Conservation (phyloP, 768 basidiomycete genomes). For the Sporobolomyces phaffii region DNA sequence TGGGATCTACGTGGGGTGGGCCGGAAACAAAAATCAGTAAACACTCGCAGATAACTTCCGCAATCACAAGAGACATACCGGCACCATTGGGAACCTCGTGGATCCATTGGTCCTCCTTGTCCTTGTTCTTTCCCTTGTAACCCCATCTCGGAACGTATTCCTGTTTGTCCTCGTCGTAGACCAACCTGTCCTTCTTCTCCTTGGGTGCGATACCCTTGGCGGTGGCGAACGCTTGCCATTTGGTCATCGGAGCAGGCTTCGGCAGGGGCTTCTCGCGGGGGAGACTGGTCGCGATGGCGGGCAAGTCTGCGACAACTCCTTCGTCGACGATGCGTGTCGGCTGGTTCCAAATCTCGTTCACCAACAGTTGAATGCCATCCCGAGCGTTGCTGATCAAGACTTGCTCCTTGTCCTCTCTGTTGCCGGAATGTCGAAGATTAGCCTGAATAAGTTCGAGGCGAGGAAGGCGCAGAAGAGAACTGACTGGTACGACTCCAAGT, state of each 20-base stretch:
- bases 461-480: too few species aligned
- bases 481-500: conserved; percentile 75
- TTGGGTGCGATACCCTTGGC: conserved; percentile 83
- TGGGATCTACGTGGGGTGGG: conserved; percentile 55
- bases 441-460: too few species aligned
- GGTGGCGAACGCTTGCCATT: conserved; percentile 93
- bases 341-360: conserved; percentile 72
- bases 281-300: conserved; percentile 65
- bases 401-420: conserved; percentile 69
- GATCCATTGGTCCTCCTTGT: conserved; percentile 80
- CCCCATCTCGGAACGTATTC: conserved; percentile 92
- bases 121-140: conserved; percentile 71
- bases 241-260: conserved; percentile 83
- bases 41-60: too few species aligned
- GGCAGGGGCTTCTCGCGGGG: conserved; percentile 90
- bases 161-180: conserved; percentile 92
- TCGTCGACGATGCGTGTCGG: conserved; percentile 66
- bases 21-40: background rate
- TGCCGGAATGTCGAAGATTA: background rate
- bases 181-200: conserved; percentile 65
- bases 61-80: conserved; percentile 62
- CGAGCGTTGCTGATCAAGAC: conserved; percentile 72
- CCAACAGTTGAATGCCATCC: conserved; percentile 73
- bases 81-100: conserved; percentile 81
- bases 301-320: conserved; percentile 77